Percentiles rank a stretch among this genome's conserved stretches.
phyloP scores from a whole-genome alignment of 2,329 filamentous ascomycete species.

The Acephala macrosclerotiorum region DNA sequence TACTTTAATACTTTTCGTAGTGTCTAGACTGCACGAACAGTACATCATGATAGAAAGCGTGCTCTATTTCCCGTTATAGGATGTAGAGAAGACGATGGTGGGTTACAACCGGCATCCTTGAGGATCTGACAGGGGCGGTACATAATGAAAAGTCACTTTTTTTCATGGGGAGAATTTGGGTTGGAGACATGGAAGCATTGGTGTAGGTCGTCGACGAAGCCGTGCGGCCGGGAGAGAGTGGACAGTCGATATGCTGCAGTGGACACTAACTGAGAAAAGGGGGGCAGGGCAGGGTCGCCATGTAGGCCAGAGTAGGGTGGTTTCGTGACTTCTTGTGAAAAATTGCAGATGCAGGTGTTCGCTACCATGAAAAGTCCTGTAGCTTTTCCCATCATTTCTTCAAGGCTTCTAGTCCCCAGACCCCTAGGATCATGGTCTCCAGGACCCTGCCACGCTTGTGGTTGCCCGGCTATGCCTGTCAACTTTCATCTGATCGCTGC shows the following conservation, averaged over 20 bases:
- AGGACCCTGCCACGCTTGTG: constrained; percentile 1
- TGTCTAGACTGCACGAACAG: constrained; percentile 21
- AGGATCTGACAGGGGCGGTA: constrained; percentile 20
- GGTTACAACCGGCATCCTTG: constrained; percentile 3
- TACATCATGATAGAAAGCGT: constrained; percentile 19
- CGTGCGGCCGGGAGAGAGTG: constrained; percentile 8
- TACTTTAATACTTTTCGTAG: constrained; percentile 24
- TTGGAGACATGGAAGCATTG: constrained; percentile 15
- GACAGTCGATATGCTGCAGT: not conserved
- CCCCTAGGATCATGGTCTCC: constrained; percentile 8
- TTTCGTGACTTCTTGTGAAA: constrained; percentile 18
- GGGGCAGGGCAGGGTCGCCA: constrained; percentile 3
- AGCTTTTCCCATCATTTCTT: constrained; percentile 19
- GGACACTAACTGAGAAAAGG: not conserved
- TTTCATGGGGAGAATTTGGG: not conserved
- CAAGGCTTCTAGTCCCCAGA: constrained; percentile 19
- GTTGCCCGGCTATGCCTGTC: not conserved
- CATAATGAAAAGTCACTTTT: constrained; percentile 18
- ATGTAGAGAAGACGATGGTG: constrained; percentile 22
- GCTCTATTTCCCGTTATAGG: constrained; percentile 17
- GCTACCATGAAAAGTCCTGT: constrained; percentile 21
- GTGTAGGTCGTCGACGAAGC: constrained; percentile 25
- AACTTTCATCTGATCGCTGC: constrained; percentile 23
- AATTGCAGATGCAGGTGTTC: constrained; percentile 18
- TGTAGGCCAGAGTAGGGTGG: constrained; percentile 1